A percentile compares a stretch with the other conserved stretches of the same genome.
Evolutionary conservation across 139 green algal species (phyloP).

Genomic region (Yamagishiella unicocca): DNA sequence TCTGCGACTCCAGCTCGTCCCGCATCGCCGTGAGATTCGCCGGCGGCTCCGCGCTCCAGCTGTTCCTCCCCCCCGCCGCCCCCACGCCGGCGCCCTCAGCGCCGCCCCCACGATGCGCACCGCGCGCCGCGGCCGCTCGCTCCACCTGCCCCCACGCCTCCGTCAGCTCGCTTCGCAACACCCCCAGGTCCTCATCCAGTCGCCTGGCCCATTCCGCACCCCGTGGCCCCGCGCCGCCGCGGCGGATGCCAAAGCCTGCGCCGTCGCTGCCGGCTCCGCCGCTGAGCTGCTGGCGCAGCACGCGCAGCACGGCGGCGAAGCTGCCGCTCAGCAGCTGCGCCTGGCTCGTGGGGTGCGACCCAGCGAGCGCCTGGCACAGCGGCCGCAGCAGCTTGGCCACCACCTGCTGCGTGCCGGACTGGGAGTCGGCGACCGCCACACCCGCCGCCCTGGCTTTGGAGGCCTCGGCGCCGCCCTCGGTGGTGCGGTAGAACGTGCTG

Average conservation of each 20-base stretch:
- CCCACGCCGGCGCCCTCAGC: background rate
- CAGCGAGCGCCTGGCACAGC: background rate
- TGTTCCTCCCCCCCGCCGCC: no score
- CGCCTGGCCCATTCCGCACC: background rate
- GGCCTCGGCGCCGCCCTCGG: background rate
- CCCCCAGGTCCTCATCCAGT: background rate
- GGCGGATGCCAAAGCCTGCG: background rate
- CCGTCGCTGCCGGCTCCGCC: background rate
- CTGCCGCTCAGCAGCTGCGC: background rate
- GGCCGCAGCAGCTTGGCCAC: background rate
- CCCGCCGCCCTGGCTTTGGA: background rate
- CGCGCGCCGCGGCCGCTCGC: background rate
- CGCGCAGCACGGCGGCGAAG: background rate
- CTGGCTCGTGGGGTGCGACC: conserved; percentile 1
- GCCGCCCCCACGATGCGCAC: background rate
- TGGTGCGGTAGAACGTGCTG: background rate
- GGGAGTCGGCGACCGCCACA: background rate
- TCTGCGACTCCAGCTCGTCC: background rate
- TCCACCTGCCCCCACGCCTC: background rate
- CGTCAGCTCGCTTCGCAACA: background rate
- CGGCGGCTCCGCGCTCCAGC: background rate
- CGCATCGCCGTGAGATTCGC: background rate
- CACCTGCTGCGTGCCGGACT: background rate
- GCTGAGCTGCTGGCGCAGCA: background rate
- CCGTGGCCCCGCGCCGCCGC: background rate